Base-by-base conservation (phyloP, 2,329 filamentous ascomycete species). In the Fusarium anguioides region DNA sequence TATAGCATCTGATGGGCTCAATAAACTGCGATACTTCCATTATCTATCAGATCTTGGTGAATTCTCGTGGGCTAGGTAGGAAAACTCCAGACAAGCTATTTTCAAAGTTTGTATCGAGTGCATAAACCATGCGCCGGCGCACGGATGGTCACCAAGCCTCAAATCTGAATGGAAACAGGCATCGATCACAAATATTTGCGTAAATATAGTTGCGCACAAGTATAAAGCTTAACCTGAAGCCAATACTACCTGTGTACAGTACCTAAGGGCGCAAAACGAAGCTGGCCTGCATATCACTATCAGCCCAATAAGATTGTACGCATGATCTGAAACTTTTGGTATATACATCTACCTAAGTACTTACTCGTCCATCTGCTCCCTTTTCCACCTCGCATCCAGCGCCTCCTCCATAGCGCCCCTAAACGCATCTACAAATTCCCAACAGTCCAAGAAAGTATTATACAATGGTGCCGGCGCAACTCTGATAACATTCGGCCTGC, bases 401-500 rank as follows among this genome's bases (percentile, higher is more conserved):
- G 70, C 74, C 54, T 69, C 59, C 23, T 39, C 50, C 27, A 78
- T 45, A 17, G 75, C 75, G 23, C 48, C 58, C 33, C 55, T 56
- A 39, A 78, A 75, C 12, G 69, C 72, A 60, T 55, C 52, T 14
- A 73, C 73, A 67, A 78, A 78, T n/a, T 70, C 70, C 31, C 66
- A 76, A 50, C 76, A 78, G 49, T 96, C 93, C 39, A 80, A 80
- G 75, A 91, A 95, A 1, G 84, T 89, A 75, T 95, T 96, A 77
- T 96, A 96, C 74, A 96, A 75, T 9, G 93, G 92, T 39, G 90
- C 89, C 5, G 93, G 92, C 6, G 93, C 92, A 7, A 95, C 87
- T 10, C 93, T 82, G 44, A 96, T 88, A 14, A 96, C 93, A 76
- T 94, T 87, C 3, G 93, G 93, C 75, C 90, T 90, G 63, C 93